Evolutionary conservation across 352 stramenopile genomes (phyloP).

Genomic region (Phytophthora multivora): DNA sequence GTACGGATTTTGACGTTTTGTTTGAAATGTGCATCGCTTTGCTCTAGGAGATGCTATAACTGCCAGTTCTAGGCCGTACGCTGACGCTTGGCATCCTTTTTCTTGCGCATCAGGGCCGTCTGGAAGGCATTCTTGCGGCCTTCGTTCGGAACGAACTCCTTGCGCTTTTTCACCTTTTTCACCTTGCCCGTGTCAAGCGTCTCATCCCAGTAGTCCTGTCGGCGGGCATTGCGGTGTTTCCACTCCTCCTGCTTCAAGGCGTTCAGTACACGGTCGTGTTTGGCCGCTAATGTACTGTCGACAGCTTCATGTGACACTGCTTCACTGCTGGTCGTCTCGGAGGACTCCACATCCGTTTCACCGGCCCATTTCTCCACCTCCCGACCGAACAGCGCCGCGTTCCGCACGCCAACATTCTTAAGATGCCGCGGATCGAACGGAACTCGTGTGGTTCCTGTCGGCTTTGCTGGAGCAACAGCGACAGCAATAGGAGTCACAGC

Average conservation of each 20-base stretch:
- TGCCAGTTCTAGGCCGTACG: slow-evolving; percentile 19
- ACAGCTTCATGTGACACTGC: slow-evolving; percentile 24
- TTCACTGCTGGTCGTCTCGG: slow-evolving; percentile 45
- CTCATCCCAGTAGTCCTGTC: slow-evolving; percentile 81
- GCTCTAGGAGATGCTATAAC: slow-evolving; percentile 18
- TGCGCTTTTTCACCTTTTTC: slow-evolving; percentile 87
- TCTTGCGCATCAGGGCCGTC: slow-evolving; percentile 61
- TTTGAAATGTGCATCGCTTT: slow-evolving; percentile 27
- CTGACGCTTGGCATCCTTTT: slow-evolving; percentile 46
- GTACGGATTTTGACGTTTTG: slow-evolving; percentile 9
- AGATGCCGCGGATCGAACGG: slow-evolving; percentile 61
- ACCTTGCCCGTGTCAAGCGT: slow-evolving; percentile 73
- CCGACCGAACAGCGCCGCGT: slow-evolving; percentile 61
- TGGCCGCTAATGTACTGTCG: slow-evolving; percentile 44
- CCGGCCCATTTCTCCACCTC: slow-evolving; percentile 72
- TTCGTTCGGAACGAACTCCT: slow-evolving; percentile 83
- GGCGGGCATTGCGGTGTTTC: slow-evolving; percentile 65
- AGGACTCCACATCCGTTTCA: slow-evolving; percentile 53
- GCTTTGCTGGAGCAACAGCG: slow-evolving; percentile 3
- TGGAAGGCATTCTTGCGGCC: slow-evolving; percentile 77
- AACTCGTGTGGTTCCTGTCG: slow-evolving; percentile 21
- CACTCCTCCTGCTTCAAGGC: slow-evolving; percentile 78
- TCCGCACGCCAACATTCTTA: slow-evolving; percentile 67
- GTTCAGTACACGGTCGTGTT: slow-evolving; percentile 77
- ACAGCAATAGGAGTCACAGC: not conserved